These are phyloP conservation scores for Amanita muscaria DNA, from an alignment of 768 basidiomycete genomes.

Conservation along the genomic window DNA sequence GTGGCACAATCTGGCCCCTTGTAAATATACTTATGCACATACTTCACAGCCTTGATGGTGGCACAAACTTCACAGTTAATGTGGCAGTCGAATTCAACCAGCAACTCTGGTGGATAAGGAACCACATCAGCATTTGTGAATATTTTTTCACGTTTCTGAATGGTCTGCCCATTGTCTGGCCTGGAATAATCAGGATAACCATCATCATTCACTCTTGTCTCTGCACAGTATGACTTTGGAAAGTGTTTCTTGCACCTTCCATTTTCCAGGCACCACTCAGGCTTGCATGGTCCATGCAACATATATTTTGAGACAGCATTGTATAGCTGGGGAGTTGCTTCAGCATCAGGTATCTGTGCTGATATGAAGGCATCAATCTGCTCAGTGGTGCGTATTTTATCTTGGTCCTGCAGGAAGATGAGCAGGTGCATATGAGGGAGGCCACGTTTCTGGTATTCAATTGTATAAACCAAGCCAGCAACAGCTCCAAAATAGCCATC, in stretches of 20 bases:
- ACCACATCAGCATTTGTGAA: too few species aligned
- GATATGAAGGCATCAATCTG: constrained; percentile 8
- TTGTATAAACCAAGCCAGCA: constrained; percentile 36
- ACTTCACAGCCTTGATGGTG: constrained; percentile 31
- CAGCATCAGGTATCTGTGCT: too few species aligned
- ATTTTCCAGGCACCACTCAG: too few species aligned
- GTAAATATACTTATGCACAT: constrained; percentile 40
- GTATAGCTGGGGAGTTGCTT: too few species aligned
- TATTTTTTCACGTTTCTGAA: constrained; percentile 16
- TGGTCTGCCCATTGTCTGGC: constrained; percentile 24
- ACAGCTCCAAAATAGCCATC: constrained; percentile 32
- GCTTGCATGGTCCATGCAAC: too few species aligned
- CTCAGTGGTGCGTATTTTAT: constrained; percentile 22
- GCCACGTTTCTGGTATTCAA: constrained; percentile 48
- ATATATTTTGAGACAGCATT: too few species aligned
- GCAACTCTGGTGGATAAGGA: constrained; percentile 10
- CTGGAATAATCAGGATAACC: constrained; percentile 31
- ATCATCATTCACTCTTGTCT: constrained; percentile 28
- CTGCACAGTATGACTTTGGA: constrained; percentile 16
- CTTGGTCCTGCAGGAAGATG: constrained; percentile 26
- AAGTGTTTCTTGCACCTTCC: too few species aligned
- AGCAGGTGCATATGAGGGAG: constrained; percentile 44
- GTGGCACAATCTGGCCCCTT: constrained; percentile 34
- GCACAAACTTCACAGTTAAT: constrained; percentile 36
- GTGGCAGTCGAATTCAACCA: constrained; percentile 29